Base-by-base conservation (phyloP, 352 stramenopile genomes). In the Globisporangium canariense region DNA sequence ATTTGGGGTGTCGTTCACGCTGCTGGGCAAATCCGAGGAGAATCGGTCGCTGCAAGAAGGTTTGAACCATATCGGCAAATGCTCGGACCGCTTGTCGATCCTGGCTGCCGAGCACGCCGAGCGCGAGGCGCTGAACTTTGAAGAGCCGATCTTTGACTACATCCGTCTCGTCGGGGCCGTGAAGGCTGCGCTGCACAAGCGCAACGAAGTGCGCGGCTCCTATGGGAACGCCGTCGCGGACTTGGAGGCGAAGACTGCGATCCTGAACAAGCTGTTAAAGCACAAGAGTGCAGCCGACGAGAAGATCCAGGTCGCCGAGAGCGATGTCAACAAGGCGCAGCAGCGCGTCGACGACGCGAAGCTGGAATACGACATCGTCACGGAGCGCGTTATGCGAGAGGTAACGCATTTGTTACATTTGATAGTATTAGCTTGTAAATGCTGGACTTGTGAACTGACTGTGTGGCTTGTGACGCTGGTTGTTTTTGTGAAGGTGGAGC, bases 61-160 rank as follows among this genome's bases (percentile, higher is more conserved):
- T 18, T 73, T 99, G 32, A 83, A 82, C 50, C 81, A 98, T 54
- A 91, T 99, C 65, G 96, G 96, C 41, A 77, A 96, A 25, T 98
- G 94, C 14, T 91, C 95, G 2, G 97, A 99, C 76, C 78, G 83
- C 30, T 76, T 99, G 8, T 95, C 86, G 20, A 86, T 96, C 13
- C 71, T 99, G 25, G 91, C 89, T 4, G 92, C 94, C 0, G 89
- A 98, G 74, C 93, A 98, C 64, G 90, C 95, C 0, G 93, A 98
- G 58, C 85, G 91, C 36, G 95, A 99, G 73, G 87, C 90, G 20
- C 67, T 91, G 41, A 77, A 97, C 64, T 98, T 99, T 76, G 95
- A 98, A 71, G 94, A 98, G 63, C 95, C 95, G 9, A 95, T 99
- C 28, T 88, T 97, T 55, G 96, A 99, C 77, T 98, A 98, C 74